Base-by-base conservation (phyloP, 2,329 filamentous ascomycete species). In the Diplocarpon rosae region DNA sequence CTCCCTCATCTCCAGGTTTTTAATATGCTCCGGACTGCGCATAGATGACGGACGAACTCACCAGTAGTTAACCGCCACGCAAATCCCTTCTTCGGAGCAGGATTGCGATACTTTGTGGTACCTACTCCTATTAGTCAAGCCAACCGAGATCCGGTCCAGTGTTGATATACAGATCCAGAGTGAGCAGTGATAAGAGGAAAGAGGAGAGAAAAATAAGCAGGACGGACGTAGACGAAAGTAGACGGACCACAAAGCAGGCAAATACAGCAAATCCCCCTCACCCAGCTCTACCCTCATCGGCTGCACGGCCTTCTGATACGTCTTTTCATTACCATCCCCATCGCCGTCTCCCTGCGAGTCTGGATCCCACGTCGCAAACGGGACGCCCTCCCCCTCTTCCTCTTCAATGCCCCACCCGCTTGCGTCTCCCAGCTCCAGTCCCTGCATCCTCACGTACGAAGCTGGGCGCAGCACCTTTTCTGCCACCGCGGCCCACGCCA, bases 31-130 rank as follows among this genome's bases (percentile, higher is more conserved):
- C n/a, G n/a, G n/a, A n/a, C n/a, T n/a, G n/a, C n/a, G n/a, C n/a
- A n/a, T n/a, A n/a, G 12, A 17, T 9, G 14, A 43, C 28, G 28
- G 31, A 16, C 2, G 12, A 11, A 56, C 67, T 58, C 62, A 82
- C 82, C 85, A 92, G 62, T 90, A 90, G 57, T 92, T 92, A 31
- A 88, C 78, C 1, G 85, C 83, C 44, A 83, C 77, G 34, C 84
- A 86, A 28, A 89, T 76, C 0, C 80, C 81, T 50, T 88, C 83
- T 0, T 75, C 66, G 0, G 70, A 71, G 52, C 76, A 79, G 2
- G 73, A 78, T 59, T 92, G 85, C 6, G 75, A 78, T 4, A 92
- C 85, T 60, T 90, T 88, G 60, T 92, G 85, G 59, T 85, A 86
- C 76, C 76, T 76, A 12, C 31, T 33, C 31, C 32, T 32, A 16